Evolutionary conservation across 2,329 filamentous ascomycete species (phyloP).

Genomic region (Elsinoe necatrix): DNA sequence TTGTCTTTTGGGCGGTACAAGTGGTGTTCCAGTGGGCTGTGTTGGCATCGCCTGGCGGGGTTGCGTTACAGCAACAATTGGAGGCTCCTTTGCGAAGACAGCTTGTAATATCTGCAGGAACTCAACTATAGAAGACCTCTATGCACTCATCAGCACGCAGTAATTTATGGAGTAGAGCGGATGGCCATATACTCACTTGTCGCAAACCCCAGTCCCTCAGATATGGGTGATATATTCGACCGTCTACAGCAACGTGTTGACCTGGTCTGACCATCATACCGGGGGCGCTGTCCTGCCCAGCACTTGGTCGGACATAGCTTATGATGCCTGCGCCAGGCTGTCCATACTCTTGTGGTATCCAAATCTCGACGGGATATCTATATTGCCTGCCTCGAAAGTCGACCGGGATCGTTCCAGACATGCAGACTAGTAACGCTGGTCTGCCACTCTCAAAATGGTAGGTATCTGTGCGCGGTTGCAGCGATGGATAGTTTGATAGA

Average conservation of each 20-base stretch:
- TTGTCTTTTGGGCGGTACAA: neutral
- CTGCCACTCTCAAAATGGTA: conserved; percentile 88
- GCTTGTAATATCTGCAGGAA: conserved; percentile 75
- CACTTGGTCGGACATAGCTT: conserved; percentile 69
- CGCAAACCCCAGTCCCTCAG: conserved; percentile 72
- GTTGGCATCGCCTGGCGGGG: neutral
- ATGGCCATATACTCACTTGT: neutral
- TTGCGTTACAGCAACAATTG: conserved; percentile 64
- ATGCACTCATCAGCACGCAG: conserved; percentile 2
- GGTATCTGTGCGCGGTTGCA: conserved; percentile 83
- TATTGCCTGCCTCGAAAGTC: conserved; percentile 82
- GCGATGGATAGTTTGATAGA: conserved; percentile 67
- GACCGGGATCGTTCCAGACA: conserved; percentile 85
- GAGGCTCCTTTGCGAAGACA: conserved; percentile 89
- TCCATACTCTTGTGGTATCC: conserved; percentile 78
- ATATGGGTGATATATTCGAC: conserved; percentile 92
- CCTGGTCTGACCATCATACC: conserved; percentile 79
- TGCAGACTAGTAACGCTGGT: conserved; percentile 75
- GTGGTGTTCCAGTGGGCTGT: conserved; percentile 54
- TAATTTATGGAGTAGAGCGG: too few relatives aligned
- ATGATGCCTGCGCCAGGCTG: conserved; percentile 70
- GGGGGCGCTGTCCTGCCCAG: conserved; percentile 24
- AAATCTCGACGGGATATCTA: conserved; percentile 83
- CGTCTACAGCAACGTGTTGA: conserved; percentile 90
- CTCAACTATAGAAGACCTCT: conserved; percentile 77